phyloP scores from a whole-genome alignment of 2,329 filamentous ascomycete genomes.

The Penicillium sp. region DNA sequence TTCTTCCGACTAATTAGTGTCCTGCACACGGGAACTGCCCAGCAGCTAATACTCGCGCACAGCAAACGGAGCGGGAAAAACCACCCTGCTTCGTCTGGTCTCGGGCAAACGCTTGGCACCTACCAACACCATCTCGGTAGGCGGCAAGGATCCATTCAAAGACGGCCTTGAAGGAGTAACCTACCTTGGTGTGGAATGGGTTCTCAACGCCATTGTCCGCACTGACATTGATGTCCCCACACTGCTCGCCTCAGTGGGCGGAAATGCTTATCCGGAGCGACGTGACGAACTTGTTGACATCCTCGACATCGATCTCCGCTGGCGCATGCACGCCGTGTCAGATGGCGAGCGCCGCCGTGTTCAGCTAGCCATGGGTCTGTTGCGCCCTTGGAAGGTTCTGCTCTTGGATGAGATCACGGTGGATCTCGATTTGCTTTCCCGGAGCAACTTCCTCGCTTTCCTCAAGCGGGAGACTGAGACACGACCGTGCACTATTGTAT shows the following conservation, averaged over 20 bases:
- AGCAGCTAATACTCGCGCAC: slow-evolving; percentile 1
- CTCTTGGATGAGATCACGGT: slow-evolving; percentile 97
- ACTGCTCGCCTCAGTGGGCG: slow-evolving; percentile 81
- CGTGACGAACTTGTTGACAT: slow-evolving; percentile 85
- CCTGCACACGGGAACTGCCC: no score
- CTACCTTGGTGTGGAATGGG: slow-evolving; percentile 97
- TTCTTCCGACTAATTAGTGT: background rate
- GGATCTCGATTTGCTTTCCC: slow-evolving; percentile 83
- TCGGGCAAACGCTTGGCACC: slow-evolving; percentile 94
- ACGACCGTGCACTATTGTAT: slow-evolving; percentile 86
- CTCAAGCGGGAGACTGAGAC: slow-evolving; percentile 82
- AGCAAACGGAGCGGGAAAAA: slow-evolving; percentile 96
- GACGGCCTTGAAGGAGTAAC: slow-evolving; percentile 89
- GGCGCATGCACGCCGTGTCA: slow-evolving; percentile 94
- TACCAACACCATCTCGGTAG: slow-evolving; percentile 69
- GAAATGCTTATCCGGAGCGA: slow-evolving; percentile 76
- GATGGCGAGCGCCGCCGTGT: slow-evolving; percentile 91
- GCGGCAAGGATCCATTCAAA: slow-evolving; percentile 88
- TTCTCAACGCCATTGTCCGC: slow-evolving; percentile 92
- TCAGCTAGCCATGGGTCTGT: slow-evolving; percentile 91
- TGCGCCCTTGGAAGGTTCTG: slow-evolving; percentile 88
- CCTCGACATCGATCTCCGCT: slow-evolving; percentile 85
- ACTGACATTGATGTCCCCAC: slow-evolving; percentile 91
- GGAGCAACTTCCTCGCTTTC: slow-evolving; percentile 82
- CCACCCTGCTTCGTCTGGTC: slow-evolving; percentile 89